These are phyloP conservation scores for Kokia cookei DNA, from an alignment of 441 rosid species.

Conservation along the genomic window DNA sequence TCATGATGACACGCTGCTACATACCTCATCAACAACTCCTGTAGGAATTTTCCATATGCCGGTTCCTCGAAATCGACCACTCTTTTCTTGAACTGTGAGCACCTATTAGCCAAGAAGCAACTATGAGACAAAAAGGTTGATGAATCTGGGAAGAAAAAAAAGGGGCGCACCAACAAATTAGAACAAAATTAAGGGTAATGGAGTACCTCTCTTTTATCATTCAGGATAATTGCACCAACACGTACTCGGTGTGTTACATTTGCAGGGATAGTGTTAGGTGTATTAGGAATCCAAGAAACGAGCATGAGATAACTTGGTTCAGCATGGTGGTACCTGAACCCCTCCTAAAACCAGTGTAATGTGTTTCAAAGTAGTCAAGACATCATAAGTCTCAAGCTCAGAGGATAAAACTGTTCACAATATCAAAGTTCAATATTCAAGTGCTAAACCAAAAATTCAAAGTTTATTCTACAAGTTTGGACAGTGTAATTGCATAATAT, in stretches of 20 bases:
- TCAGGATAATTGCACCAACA: constrained; percentile 70
- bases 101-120: constrained; percentile 32
- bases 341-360: constrained; percentile 45
- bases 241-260: constrained; percentile 78
- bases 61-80: constrained; percentile 44
- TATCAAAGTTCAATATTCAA: neutral
- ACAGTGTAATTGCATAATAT: neutral
- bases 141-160: neutral
- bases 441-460: neutral
- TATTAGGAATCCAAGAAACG: constrained; percentile 77
- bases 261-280: constrained; percentile 58
- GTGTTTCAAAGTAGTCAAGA: neutral
- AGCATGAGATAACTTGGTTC: constrained; percentile 83
- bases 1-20: neutral
- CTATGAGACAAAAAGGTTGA: neutral
- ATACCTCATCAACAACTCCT: constrained; percentile 84
- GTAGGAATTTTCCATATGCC: constrained; percentile 93
- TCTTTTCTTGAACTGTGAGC: constrained; percentile 80
- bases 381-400: neutral
- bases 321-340: constrained; percentile 80
- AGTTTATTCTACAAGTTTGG: neutral
- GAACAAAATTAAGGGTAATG: constrained; percentile 8
- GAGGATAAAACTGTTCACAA: neutral
- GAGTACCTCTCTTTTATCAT: constrained; percentile 67
- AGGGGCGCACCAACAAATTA: neutral